A percentile compares a stretch with the other conserved stretches of the same genome.
Evolutionary conservation across 2,329 filamentous ascomycete species (phyloP).

Genomic region (Fusarium tupiense): DNA sequence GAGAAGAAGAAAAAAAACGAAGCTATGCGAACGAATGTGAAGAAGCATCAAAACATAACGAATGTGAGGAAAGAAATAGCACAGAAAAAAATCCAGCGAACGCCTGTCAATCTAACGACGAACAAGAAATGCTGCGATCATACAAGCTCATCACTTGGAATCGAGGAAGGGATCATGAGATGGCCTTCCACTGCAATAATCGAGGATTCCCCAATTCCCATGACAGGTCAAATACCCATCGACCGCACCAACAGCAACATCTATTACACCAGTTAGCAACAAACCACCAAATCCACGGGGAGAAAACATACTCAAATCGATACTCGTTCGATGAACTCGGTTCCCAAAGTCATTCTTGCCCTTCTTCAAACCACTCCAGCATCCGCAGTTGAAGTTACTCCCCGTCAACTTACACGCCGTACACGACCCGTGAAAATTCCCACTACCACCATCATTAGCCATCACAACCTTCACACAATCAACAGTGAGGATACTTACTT

Average conservation of each 20-base stretch:
- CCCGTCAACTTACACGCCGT: slow-evolving; percentile 17
- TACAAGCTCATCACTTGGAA: not conserved
- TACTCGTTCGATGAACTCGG: not conserved
- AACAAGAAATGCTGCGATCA: not conserved
- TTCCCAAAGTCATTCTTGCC: not conserved
- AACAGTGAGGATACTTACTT: not conserved
- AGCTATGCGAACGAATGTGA: slow-evolving; percentile 5
- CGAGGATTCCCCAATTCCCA: slow-evolving; percentile 1
- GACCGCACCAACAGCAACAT: slow-evolving; percentile 16
- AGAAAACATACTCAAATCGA: slow-evolving; percentile 18
- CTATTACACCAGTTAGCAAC: not conserved
- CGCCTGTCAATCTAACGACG: not conserved
- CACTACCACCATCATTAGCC: slow-evolving; percentile 8
- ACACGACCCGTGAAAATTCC: slow-evolving; percentile 20
- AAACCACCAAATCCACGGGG: accelerated
- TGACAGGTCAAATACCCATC: slow-evolving; percentile 29
- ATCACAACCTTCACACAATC: not conserved
- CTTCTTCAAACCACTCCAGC: slow-evolving; percentile 1
- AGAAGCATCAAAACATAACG: not conserved
- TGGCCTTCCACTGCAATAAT: slow-evolving; percentile 12
- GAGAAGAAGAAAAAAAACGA: not conserved
- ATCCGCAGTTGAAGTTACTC: slow-evolving; percentile 9
- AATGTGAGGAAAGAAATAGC: not conserved
- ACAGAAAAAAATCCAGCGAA: no score
- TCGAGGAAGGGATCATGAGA: slow-evolving; percentile 9